A percentile compares a stretch with the other conserved stretches of the same genome.
Conservation (phyloP, 2,329 filamentous ascomycete species). For the Claviceps sp. region DNA sequence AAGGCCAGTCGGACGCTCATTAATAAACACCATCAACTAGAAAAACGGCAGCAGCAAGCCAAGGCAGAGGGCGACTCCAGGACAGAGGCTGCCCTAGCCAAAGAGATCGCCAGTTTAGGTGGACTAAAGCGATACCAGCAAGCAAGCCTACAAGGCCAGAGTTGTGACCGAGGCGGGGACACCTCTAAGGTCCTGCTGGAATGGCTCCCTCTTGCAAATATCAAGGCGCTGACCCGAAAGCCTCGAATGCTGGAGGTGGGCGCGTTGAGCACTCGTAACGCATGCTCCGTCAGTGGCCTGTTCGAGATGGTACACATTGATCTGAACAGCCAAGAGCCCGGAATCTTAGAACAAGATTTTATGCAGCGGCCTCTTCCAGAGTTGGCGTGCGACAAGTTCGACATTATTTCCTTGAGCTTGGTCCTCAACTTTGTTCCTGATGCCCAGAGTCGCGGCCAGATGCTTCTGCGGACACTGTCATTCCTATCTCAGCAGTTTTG, state of each 20-base stretch:
- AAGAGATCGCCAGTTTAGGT: slow-evolving; percentile 43
- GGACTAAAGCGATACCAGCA: slow-evolving; percentile 52
- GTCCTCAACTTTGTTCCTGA: slow-evolving; percentile 92
- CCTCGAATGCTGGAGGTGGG: slow-evolving; percentile 78
- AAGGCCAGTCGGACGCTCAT: slow-evolving; percentile 52
- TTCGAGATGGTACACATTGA: slow-evolving; percentile 79
- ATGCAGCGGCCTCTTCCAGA: slow-evolving; percentile 71
- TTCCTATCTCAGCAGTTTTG: slow-evolving; percentile 41
- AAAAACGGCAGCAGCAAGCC: slow-evolving; percentile 48
- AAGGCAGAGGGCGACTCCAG: slow-evolving; percentile 35
- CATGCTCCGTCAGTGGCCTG: slow-evolving; percentile 57
- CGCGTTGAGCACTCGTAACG: slow-evolving; percentile 71
- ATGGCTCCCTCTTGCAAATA: slow-evolving; percentile 34
- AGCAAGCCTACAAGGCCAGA: slow-evolving; percentile 56
- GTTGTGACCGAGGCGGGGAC: slow-evolving; percentile 52
- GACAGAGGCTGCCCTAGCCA: slow-evolving; percentile 31
- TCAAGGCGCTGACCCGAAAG: slow-evolving; percentile 13
- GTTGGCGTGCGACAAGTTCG: slow-evolving; percentile 52
- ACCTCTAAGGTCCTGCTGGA: slow-evolving; percentile 51
- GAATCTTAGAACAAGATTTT: slow-evolving; percentile 83
- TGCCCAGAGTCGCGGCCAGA: slow-evolving; percentile 59
- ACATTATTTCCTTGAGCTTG: slow-evolving; percentile 81
- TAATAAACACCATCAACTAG: slow-evolving; percentile 50
- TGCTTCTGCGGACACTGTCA: slow-evolving; percentile 63
- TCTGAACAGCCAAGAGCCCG: slow-evolving; percentile 69